Conservation (phyloP, 2,329 filamentous ascomycete species). For the Hypoxylon sp. region DNA sequence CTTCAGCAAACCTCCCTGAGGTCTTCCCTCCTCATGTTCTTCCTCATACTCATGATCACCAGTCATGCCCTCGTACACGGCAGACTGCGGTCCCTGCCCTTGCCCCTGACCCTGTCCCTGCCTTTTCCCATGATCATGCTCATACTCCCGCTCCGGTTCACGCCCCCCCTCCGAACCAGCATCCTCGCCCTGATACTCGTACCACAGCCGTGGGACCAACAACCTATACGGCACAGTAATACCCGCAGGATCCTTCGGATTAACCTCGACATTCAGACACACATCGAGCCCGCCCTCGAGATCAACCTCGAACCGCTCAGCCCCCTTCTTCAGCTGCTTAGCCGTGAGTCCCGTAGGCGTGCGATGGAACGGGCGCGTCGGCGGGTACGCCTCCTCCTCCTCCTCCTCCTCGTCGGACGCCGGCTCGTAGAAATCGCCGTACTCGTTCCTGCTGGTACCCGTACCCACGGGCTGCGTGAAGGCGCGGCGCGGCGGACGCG, state of each 20-base stretch:
- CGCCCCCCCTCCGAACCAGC: constrained; percentile 4
- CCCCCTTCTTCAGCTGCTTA: constrained; percentile 71
- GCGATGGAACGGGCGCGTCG: constrained; percentile 70
- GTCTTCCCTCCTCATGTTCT: constrained; percentile 8
- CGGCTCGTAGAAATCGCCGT: constrained; percentile 31
- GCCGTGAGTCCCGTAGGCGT: constrained; percentile 77
- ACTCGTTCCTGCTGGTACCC: constrained; percentile 17
- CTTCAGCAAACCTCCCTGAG: constrained; percentile 36
- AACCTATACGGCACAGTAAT: constrained; percentile 90
- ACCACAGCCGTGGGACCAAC: constrained; percentile 83
- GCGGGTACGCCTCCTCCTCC: constrained; percentile 13
- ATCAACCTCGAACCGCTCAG: constrained; percentile 74
- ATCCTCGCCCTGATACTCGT: constrained; percentile 65
- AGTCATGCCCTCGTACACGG: constrained; percentile 7
- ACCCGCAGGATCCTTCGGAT: constrained; percentile 85
- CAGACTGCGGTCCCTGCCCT: neutral
- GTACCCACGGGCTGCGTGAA: constrained; percentile 47
- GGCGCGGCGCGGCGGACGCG: constrained; percentile 55
- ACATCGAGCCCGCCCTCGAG: constrained; percentile 89
- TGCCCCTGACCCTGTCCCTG: constrained; percentile 1
- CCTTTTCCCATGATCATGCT: constrained; percentile 17
- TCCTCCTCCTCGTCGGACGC: constrained; percentile 5
- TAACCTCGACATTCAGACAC: constrained; percentile 90
- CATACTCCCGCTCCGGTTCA: constrained; percentile 11
- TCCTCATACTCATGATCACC: constrained; percentile 14